Evolutionary conservation across 83 land plant genomes (phyloP).

Genomic region (Picea mariana): DNA sequence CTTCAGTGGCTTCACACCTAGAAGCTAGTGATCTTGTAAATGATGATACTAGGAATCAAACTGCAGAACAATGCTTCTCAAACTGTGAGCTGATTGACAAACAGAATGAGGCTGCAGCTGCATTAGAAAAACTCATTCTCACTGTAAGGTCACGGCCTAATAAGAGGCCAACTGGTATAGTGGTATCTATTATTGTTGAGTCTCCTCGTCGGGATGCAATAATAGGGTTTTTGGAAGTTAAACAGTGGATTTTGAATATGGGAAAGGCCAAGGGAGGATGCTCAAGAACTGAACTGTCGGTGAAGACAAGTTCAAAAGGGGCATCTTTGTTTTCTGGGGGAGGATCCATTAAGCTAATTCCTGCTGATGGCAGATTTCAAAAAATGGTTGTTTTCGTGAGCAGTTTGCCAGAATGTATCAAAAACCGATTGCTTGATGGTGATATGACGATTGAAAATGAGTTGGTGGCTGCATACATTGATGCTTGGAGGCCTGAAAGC

Average conservation of each 20-base stretch:
- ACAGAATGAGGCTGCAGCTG: conserved; percentile 19
- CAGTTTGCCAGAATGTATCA: conserved; percentile 50
- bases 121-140: conserved; percentile 42
- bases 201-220: conserved; percentile 71
- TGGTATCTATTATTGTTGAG: conserved; percentile 64
- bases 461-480: conserved; percentile 70
- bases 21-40: background rate
- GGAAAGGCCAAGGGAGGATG: background rate
- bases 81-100: conserved; percentile 7
- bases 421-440: conserved; percentile 50
- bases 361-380: conserved; percentile 69
- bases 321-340: too few relatives aligned
- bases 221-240: conserved; percentile 74
- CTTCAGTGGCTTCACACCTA: background rate
- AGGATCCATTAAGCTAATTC: conserved; percentile 46
- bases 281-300: too few relatives aligned
- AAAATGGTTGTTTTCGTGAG: conserved; percentile 64
- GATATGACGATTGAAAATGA: conserved; percentile 71
- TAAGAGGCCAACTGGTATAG: conserved; percentile 88
- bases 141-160: conserved; percentile 49
- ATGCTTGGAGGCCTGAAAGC: conserved; percentile 66
- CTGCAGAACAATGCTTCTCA: background rate
- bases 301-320: too few relatives aligned
- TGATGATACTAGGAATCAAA: background rate
- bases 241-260: conserved; percentile 29